Percentiles rank a stretch among this genome's conserved stretches.
Evolutionary conservation across 352 stramenopile species (phyloP).

Genomic region (Globisporangium ultimum): DNA sequence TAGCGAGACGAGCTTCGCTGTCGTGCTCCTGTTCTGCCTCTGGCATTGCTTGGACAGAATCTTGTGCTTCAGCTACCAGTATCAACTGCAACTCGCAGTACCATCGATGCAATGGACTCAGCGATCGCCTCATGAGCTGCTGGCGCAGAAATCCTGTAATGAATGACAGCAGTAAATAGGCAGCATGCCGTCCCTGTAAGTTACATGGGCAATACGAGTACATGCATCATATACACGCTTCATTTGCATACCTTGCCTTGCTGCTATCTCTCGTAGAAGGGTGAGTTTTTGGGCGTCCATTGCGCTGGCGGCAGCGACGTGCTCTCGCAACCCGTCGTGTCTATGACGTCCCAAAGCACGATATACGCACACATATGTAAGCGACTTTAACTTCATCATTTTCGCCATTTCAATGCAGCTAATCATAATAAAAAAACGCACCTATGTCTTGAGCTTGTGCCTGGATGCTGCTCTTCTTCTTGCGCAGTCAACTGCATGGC

Average conservation of each 20-base stretch:
- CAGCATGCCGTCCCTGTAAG: not conserved
- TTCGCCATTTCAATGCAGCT: no score
- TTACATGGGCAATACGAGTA: not conserved
- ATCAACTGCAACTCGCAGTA: constrained; percentile 37
- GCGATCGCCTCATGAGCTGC: constrained; percentile 18
- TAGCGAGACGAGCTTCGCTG: constrained; percentile 4
- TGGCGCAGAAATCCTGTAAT: constrained; percentile 39
- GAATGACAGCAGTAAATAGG: not conserved
- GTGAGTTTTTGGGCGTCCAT: not conserved
- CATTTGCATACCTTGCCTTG: not conserved
- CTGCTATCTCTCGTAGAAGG: not conserved
- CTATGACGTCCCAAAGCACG: no score
- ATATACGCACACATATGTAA: no score
- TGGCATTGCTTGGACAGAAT: not conserved
- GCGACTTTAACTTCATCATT: no score
- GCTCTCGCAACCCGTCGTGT: not conserved
- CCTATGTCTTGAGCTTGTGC: no score
- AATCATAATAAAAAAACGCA: no score
- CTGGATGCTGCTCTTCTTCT: not conserved
- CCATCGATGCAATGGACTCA: constrained; percentile 41
- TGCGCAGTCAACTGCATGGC: not conserved
- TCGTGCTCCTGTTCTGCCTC: not conserved
- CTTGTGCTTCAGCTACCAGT: constrained; percentile 16
- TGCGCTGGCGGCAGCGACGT: no score
- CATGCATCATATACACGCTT: no score